Evolutionary conservation across 208 protist genomes (phyloP).

Genomic region (Herpetomonas tarakana): DNA sequence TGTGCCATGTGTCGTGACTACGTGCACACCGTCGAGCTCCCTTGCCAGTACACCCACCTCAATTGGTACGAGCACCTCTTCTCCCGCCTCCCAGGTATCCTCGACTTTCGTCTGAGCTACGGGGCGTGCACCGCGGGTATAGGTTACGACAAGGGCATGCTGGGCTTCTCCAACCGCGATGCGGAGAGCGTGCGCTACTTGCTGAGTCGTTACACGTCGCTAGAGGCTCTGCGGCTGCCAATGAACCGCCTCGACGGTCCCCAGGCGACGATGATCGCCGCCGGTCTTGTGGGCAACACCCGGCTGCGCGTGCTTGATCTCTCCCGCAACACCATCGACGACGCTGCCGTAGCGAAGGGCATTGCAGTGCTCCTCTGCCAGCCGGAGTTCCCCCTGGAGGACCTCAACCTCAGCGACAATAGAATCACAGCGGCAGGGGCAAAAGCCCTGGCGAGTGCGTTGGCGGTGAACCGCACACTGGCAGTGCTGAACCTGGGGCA

Average conservation of each 20-base stretch:
- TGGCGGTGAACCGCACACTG: slow-evolving; percentile 80
- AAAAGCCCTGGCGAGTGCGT: slow-evolving; percentile 51
- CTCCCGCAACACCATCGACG: slow-evolving; percentile 78
- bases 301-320: slow-evolving; percentile 79
- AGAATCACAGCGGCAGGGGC: slow-evolving; percentile 53
- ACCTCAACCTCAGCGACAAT: slow-evolving; percentile 84
- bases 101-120: slow-evolving; percentile 73
- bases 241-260: slow-evolving; percentile 57
- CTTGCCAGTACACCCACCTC: slow-evolving; percentile 71
- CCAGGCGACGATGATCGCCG: slow-evolving; percentile 50
- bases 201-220: slow-evolving; percentile 38
- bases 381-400: slow-evolving; percentile 57
- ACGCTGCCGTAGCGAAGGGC: slow-evolving; percentile 44
- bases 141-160: slow-evolving; percentile 50
- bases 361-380: slow-evolving; percentile 70
- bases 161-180: slow-evolving; percentile 78
- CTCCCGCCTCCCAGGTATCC: slow-evolving; percentile 52
- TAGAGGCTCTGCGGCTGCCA: slow-evolving; percentile 63
- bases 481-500: slow-evolving; percentile 62
- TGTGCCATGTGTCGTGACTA: slow-evolving; percentile 72
- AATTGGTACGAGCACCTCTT: slow-evolving; percentile 70
- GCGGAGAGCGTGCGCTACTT: slow-evolving; percentile 48
- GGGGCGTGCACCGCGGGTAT: slow-evolving; percentile 52
- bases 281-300: slow-evolving; percentile 54
- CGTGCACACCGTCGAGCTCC: slow-evolving; percentile 60